Conservation (phyloP, 2,329 filamentous ascomycete genomes). For the Whalleya microplaca region DNA sequence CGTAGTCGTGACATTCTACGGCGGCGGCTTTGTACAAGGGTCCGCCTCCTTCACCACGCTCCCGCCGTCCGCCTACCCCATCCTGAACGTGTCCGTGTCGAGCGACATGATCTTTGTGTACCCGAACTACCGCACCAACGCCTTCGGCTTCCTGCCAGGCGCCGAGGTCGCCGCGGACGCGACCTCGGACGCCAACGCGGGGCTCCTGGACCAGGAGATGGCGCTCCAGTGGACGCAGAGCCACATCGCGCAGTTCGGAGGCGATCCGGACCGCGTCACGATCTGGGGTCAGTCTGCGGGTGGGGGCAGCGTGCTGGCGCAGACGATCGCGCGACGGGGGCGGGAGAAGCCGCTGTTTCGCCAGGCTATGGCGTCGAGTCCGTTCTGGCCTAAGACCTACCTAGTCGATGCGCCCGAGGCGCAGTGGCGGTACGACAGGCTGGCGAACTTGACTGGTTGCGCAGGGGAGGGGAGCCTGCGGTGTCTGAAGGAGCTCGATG, state of each 20-base stretch:
- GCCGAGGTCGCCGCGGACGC: constrained; percentile 44
- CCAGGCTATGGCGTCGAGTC: constrained; percentile 52
- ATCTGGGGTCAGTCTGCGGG: constrained; percentile 61
- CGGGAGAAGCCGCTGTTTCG: constrained; percentile 49
- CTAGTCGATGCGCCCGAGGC: constrained; percentile 52
- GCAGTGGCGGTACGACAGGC: constrained; percentile 52
- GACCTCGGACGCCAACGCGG: constrained; percentile 53
- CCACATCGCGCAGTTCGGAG: constrained; percentile 53
- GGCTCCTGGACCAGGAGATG: constrained; percentile 54
- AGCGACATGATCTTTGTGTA: constrained; percentile 53
- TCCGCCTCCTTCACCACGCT: constrained; percentile 54
- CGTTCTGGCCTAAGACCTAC: constrained; percentile 65
- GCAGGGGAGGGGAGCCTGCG: constrained; percentile 48
- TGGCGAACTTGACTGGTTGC: constrained; percentile 54
- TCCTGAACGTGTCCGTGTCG: constrained; percentile 55
- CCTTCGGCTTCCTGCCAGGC: constrained; percentile 59
- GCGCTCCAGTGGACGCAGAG: constrained; percentile 53
- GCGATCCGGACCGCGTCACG: constrained; percentile 50
- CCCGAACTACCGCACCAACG: constrained; percentile 60
- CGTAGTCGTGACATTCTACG: constrained; percentile 64
- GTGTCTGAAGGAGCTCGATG: constrained; percentile 58
- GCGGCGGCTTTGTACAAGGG: constrained; percentile 64
- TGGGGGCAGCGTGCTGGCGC: constrained; percentile 55
- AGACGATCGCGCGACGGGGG: constrained; percentile 51
- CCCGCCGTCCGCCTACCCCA: constrained; percentile 60